Base-by-base conservation (phyloP, 2,329 filamentous ascomycete genomes). In the Didymella pinodella region DNA sequence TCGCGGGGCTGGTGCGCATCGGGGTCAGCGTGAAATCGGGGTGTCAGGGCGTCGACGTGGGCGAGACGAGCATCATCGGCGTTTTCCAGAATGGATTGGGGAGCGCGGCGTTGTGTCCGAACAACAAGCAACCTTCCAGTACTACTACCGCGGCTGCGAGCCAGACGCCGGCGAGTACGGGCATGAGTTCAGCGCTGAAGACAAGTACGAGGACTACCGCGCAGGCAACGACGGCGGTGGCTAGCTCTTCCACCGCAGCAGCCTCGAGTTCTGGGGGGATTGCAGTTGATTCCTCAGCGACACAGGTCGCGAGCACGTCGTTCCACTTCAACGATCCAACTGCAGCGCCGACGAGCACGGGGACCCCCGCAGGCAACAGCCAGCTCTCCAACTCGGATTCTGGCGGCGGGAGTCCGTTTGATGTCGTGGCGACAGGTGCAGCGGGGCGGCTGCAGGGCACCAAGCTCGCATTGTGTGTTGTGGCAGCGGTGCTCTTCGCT, bases 361-460 rank as follows among this genome's bases (percentile, higher is more conserved):
- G 26, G n/a, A 12, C 22, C 12, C 10, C 41, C 14, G 3, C 4
- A 2, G n/a, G 57, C 7, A 74, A 66, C 32, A 64, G 65, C 16
- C 73, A 78, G 55, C 71, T 74, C 18, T 72, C 71, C 10, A 76
- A 72, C 48, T 62, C 71, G 20, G 71, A 75, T 26, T 78, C 75
- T 12, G 79, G 79, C 20, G 79, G 79, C 16, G 80, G 80, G n/a
- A 80, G 77, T 51, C 80, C 80, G 5, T 82, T 82, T 58, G 79
- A 81, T 59, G 68, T 77, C 12, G 61, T 65, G 8, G 68, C 71
- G 1, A 62, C 62, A 0, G 65, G 68, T 31, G 58, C 66, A 2
- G 66, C 70, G 26, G 54, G 62, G 31, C 71, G 45, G 12, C n/a
- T 26, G 31, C 31, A 16, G 12, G 31, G 28, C 31, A 54, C 49